Base-by-base conservation (phyloP, 768 basidiomycete genomes). In the Lentinula sp. region DNA sequence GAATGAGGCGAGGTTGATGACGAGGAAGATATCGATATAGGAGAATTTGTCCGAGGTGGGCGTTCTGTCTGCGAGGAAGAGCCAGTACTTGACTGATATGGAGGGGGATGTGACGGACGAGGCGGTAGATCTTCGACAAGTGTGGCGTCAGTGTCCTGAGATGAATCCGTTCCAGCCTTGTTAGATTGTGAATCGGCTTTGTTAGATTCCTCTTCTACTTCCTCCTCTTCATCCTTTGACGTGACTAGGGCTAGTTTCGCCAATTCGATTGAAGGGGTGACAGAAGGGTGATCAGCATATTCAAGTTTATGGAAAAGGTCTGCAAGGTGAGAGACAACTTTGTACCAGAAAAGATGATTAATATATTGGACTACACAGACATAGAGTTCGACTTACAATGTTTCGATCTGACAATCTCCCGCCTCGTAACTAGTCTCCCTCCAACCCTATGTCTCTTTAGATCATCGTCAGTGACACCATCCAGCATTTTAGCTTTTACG, bases 171-270 rank as follows among this genome's bases (percentile, higher is more conserved):
- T 59, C 84, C 85, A 59, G 85, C 80, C 64, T 82, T 83, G 62
- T 87, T 87, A 32, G 78, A 80, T 63, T 89, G 89, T n/a, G 82
- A 82, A 62, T 87, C 87, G 32, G 78, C 80, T 63, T 89, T 89
- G 23, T 56, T 56, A 7, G 40, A 43, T 15, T 28, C 55, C n/a
- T 56, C 50, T n/a, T 40, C 55, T 9, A 40, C 50, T 62, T 90
- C 91, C 63, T 92, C 91, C 71, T 92, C 89, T 70, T 95, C 94
- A 63, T 95, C 93, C 67, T 91, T 85, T 2, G 91, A 89, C 5
- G 94, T 94, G 37, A 95, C 88, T 18, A 97, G 82, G 0, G 94
- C 95, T 21, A 96, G 83, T 69, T 97, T 94, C 6, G 94, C 94
- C 18, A 97, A 79, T 66, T 96, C 92, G 49, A 92, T 75, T 3